Conservation (phyloP, 305 asterid genomes). For the Fraxinus greggii region DNA sequence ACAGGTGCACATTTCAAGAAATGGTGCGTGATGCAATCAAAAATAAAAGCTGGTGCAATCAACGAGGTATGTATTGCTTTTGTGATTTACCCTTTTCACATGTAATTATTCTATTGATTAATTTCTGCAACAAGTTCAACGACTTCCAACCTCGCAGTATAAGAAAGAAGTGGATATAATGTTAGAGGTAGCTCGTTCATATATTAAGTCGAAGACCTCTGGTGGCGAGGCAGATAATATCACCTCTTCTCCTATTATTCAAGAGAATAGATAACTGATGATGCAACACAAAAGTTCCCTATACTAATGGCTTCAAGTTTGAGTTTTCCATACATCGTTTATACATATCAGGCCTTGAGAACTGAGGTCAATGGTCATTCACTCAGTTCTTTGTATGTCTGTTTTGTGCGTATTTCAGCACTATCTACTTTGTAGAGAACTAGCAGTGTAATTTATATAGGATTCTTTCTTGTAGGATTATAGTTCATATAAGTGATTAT, state of each 20-base stretch:
- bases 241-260: constrained; percentile 25
- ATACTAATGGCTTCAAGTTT: not conserved
- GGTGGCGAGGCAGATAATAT: constrained; percentile 25
- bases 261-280: constrained; percentile 32
- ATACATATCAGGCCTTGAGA: not conserved
- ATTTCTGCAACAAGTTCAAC: not conserved
- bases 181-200: constrained; percentile 69
- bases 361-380: not conserved
- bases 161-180: constrained; percentile 72
- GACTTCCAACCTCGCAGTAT: constrained; percentile 51
- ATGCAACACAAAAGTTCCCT: not conserved
- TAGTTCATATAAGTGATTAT: not conserved
- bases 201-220: constrained; percentile 50
- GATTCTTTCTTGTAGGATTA: not conserved
- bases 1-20: constrained; percentile 88
- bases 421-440: constrained; percentile 34
- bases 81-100: not conserved
- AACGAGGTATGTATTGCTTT: constrained; percentile 50
- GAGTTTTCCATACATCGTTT: not conserved
- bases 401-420: constrained; percentile 20
- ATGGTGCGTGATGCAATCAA: constrained; percentile 95
- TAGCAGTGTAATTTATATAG: constrained; percentile 23
- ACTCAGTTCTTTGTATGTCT: not conserved
- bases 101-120: not conserved
- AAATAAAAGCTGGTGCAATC: constrained; percentile 67